phyloP scores from a whole-genome alignment of 768 basidiomycete genomes.

The Lanmaoa pseudosensibilis region DNA sequence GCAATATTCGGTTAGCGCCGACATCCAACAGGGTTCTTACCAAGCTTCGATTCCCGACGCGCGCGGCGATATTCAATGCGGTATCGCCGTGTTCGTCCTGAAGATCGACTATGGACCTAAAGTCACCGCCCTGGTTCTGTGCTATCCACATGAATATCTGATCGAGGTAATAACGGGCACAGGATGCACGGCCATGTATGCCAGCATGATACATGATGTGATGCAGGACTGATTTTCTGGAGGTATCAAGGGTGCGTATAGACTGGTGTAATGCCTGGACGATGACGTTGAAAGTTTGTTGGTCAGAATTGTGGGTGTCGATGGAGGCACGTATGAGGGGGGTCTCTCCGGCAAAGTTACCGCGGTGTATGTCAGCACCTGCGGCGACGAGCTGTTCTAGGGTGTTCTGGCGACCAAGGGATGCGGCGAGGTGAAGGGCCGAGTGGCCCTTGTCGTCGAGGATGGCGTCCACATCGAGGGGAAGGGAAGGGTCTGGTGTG shows the following conservation, averaged over 20 bases:
- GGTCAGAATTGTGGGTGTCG: slow-evolving; percentile 82
- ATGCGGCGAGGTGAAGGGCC: slow-evolving; percentile 89
- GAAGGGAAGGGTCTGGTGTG: slow-evolving; percentile 40
- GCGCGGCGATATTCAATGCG: slow-evolving; percentile 90
- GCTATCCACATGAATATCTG: slow-evolving; percentile 86
- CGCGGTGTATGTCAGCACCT: slow-evolving; percentile 87
- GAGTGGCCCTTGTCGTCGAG: slow-evolving; percentile 96
- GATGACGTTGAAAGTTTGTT: slow-evolving; percentile 68
- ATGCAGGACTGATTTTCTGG: slow-evolving; percentile 84
- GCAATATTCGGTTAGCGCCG: slow-evolving; percentile 83
- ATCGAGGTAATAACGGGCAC: slow-evolving; percentile 90
- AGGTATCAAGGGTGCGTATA: slow-evolving; percentile 86
- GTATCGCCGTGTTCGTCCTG: slow-evolving; percentile 97
- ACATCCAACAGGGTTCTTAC: slow-evolving; percentile 88
- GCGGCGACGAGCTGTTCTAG: slow-evolving; percentile 68
- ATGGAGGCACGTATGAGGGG: slow-evolving; percentile 90
- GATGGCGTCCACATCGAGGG: slow-evolving; percentile 71
- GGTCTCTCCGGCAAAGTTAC: slow-evolving; percentile 93
- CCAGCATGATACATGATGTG: slow-evolving; percentile 91
- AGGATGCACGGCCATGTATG: slow-evolving; percentile 79
- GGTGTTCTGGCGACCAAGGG: slow-evolving; percentile 69
- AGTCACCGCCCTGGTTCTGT: slow-evolving; percentile 71
- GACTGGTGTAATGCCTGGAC: slow-evolving; percentile 66
- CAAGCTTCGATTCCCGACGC: slow-evolving; percentile 86
- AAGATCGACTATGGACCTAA: slow-evolving; percentile 79